Evolutionary conservation across 306 rosid species (phyloP).

Genomic region (Dicorynia guianensis): DNA sequence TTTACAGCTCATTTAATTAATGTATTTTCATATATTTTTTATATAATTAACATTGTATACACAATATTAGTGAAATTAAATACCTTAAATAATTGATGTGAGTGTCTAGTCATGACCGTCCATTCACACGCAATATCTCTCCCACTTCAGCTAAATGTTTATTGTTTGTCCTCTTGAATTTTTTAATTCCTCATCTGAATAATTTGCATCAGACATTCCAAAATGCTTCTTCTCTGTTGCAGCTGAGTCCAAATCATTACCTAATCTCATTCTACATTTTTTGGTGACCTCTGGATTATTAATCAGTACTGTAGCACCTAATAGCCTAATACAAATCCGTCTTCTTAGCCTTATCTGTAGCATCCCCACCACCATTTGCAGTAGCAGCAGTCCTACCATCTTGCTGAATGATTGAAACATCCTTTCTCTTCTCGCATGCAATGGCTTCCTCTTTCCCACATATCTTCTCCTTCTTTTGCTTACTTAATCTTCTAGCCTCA

Average conservation of each 20-base stretch:
- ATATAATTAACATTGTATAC: too few relatives aligned
- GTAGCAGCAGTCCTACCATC: neutral
- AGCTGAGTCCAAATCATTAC: neutral
- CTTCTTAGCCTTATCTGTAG: slow-evolving; percentile 15
- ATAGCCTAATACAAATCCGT: slow-evolving; percentile 21
- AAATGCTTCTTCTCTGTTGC: neutral
- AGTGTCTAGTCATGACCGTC: too few relatives aligned
- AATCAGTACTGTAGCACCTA: slow-evolving; percentile 14
- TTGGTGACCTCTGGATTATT: neutral
- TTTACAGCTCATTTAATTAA: too few relatives aligned
- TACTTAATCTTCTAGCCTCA: slow-evolving; percentile 30
- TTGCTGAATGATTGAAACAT: slow-evolving; percentile 23
- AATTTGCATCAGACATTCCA: neutral
- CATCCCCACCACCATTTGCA: slow-evolving; percentile 3
- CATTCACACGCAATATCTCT: neutral
- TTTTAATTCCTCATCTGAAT: neutral
- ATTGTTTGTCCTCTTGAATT: too few relatives aligned
- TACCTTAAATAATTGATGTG: too few relatives aligned
- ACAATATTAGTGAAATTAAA: too few relatives aligned
- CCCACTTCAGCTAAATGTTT: neutral
- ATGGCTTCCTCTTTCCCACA: slow-evolving; percentile 49
- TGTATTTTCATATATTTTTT: too few relatives aligned
- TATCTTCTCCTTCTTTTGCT: slow-evolving; percentile 31
- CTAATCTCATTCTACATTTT: slow-evolving; percentile 11
- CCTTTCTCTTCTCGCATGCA: neutral